phyloP scores from a whole-genome alignment of 1,284 basidiomycete genomes.

The Wolfiporia cocos region DNA sequence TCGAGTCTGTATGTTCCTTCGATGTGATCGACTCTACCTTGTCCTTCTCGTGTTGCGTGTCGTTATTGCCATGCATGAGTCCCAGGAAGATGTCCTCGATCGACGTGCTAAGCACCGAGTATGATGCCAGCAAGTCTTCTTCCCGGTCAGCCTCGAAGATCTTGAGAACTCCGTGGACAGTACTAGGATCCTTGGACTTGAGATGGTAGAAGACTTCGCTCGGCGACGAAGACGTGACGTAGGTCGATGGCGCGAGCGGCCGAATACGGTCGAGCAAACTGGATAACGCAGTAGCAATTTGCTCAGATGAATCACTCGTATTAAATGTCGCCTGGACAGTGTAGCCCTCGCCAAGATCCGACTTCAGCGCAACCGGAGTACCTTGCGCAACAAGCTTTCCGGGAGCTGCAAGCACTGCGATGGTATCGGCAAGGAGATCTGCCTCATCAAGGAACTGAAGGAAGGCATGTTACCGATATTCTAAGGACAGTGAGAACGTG shows the following conservation, averaged over 20 bases:
- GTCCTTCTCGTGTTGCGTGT: slow-evolving; percentile 11
- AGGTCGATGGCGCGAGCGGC: slow-evolving; percentile 39
- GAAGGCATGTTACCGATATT: slow-evolving; percentile 1
- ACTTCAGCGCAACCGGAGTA: slow-evolving; percentile 69
- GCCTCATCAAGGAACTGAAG: slow-evolving; percentile 73
- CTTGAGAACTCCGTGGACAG: slow-evolving; percentile 51
- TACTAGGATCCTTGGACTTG: slow-evolving; percentile 45
- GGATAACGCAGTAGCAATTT: slow-evolving; percentile 16
- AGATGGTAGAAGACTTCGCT: slow-evolving; percentile 45
- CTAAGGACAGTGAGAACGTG: slow-evolving; percentile 2
- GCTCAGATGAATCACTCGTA: slow-evolving; percentile 19
- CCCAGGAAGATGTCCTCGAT: slow-evolving; percentile 79
- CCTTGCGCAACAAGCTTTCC: slow-evolving; percentile 71
- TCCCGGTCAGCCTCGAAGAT: slow-evolving; percentile 41
- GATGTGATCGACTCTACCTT: neutral
- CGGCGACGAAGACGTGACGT: slow-evolving; percentile 34
- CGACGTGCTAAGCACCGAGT: slow-evolving; percentile 66
- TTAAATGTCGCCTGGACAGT: slow-evolving; percentile 49
- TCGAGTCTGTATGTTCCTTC: neutral
- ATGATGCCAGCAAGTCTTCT: slow-evolving; percentile 38
- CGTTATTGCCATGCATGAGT: slow-evolving; percentile 50
- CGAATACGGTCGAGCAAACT: slow-evolving; percentile 41
- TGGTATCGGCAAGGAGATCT: slow-evolving; percentile 70
- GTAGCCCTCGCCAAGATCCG: slow-evolving; percentile 68
- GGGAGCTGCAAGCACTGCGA: slow-evolving; percentile 71